Evolutionary conservation across 345 rosid genomes (phyloP), one percentile per base, ranked within the genome.

Genomic region (Heritiera fomes): DNA sequence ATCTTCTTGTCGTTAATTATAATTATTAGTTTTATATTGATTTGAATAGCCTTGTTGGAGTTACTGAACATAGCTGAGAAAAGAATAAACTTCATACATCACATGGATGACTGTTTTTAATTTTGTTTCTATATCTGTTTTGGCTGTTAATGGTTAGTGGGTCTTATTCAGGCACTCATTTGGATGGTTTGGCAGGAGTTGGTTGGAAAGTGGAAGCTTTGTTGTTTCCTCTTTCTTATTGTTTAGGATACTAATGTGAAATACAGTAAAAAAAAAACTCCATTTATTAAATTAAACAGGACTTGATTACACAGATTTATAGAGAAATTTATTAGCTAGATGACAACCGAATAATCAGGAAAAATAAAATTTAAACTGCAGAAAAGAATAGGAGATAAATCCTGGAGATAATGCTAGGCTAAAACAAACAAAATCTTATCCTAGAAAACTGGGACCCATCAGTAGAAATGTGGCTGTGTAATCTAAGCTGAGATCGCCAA

Each of bases 91-190:
- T 62, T 55, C 63, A 52, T 53, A 18, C 5, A 18, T 53, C 53
- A 72, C 7, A 8, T 32, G 32, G 13, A 40, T 52, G 32, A 52
- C 60, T 50, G 58, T 71, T 30, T 50, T 50, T 14, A 71, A 15
- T 71, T 50, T 50, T 45, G 60, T 71, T 71, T 28, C 43, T 50
- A 28, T 52, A n/a, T 71, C 45, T 71, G 75, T 50, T 50, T 70
- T 28, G 3, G 38, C 38, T 53, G 8, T 32, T 41, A 1, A 50
- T 50, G 17, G 28, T 0, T 72, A 32, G 53, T 72, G 75, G 46
- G 23, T 32, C 75, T 52, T 71, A 52, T 17, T 71, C 28, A 15
- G 61, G 45, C 30, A 18, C 47, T 53, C 15, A 4, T 71, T 71
- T 32, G 75, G 40, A 71, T 32, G 32, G 30, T 30, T 34, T 38